Conservation (phyloP, 176 grass and related monocot species). For the Musa itinerans region DNA sequence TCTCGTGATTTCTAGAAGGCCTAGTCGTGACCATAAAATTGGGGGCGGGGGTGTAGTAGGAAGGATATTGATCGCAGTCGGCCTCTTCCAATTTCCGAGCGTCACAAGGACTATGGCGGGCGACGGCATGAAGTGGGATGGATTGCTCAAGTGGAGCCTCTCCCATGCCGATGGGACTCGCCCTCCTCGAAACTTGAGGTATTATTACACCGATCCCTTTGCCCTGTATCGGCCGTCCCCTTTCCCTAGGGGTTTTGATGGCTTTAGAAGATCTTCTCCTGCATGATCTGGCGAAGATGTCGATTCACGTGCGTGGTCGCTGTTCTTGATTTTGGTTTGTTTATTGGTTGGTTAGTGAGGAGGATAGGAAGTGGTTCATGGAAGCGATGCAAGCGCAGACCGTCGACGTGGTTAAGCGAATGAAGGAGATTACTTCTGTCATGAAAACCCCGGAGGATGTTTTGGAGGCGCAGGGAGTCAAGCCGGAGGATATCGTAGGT, state of each 20-base stretch:
- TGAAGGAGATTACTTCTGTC: constrained; percentile 88
- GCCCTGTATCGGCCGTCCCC: neutral
- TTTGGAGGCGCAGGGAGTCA: constrained; percentile 53
- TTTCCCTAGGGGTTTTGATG: neutral
- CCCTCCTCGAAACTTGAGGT: constrained; percentile 27
- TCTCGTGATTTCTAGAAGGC: neutral
- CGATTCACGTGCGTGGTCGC: neutral
- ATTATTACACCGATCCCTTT: neutral
- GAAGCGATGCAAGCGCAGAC: constrained; percentile 60
- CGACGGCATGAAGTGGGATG: constrained; percentile 54
- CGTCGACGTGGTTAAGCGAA: constrained; percentile 63
- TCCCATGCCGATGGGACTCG: constrained; percentile 56
- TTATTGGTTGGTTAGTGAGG: constrained; percentile 31
- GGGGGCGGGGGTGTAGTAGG: neutral
- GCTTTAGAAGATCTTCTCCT: constrained; percentile 2
- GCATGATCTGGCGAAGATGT: neutral
- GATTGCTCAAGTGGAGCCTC: constrained; percentile 82
- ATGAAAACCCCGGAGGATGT: constrained; percentile 87
- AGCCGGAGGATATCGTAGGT: constrained; percentile 66
- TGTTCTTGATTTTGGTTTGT: neutral
- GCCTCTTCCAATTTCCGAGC: neutral
- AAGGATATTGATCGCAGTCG: neutral
- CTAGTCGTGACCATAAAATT: neutral
- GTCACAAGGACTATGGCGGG: neutral
- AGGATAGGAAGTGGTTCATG: constrained; percentile 65